Evolutionary conservation across 164 flowering plant species (phyloP).

Genomic region (Aristolochia fimbriata): DNA sequence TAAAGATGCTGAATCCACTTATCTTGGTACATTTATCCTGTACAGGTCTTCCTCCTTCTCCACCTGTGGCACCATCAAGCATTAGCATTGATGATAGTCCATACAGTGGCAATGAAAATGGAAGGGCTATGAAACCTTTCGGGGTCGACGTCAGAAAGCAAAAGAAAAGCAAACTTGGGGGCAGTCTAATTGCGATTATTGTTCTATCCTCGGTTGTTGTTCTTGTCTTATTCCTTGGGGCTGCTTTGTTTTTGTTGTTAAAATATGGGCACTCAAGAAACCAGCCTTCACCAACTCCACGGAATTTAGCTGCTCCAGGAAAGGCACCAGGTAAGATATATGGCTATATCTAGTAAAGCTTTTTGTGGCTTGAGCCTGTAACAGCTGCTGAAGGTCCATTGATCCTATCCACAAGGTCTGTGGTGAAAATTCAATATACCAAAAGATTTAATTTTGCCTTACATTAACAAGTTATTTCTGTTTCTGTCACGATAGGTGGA

Average conservation of each 20-base stretch:
- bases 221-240: constrained; percentile 32
- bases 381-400: no score
- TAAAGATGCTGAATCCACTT: no score
- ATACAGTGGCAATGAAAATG: constrained; percentile 32
- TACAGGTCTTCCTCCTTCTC: constrained; percentile 63
- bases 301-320: constrained; percentile 21
- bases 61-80: constrained; percentile 39
- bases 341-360: background rate
- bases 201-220: constrained; percentile 50
- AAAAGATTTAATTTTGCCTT: background rate
- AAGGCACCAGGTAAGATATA: constrained; percentile 42
- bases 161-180: constrained; percentile 28
- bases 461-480: background rate
- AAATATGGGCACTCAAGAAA: constrained; percentile 14
- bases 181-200: constrained; percentile 53
- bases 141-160: constrained; percentile 65
- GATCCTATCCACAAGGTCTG: background rate
- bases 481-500: constrained; percentile 25
- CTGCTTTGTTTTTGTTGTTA: constrained; percentile 38
- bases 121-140: constrained; percentile 45
- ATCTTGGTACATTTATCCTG: background rate
- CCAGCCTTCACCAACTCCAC: constrained; percentile 20
- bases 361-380: background rate
- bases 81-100: constrained; percentile 41
- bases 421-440: background rate